Base-by-base conservation (phyloP, 345 rosid species). In the Lepidium sativum region DNA sequence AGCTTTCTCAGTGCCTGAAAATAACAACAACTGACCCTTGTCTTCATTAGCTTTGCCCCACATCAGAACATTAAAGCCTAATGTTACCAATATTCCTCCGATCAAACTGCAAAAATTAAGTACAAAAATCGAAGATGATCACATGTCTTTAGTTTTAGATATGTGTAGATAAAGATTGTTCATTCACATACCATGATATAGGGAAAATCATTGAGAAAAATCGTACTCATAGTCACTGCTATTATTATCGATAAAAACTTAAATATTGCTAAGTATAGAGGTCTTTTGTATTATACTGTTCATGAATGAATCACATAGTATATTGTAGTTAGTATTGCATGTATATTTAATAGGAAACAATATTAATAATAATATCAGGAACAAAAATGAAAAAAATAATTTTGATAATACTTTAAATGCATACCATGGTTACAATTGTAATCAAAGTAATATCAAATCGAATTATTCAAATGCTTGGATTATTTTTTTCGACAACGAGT, bases 1-100 rank as follows among this genome's bases (percentile, higher is more conserved):
- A 1, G 12, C 66, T 65, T 79, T 75, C 53, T 81, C 78, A 53
- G 79, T 73, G 29, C 78, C 57, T 14, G 56, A 14, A 17, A 84
- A 40, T 62, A 59, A 45, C 15, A 66, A 33, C 18, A 67, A 16
- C 8, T 76, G 83, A 15, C 23, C 60, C 57, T 75, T 63, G 40
- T 79, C 86, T 65, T 90, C 90, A 47, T 79, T 82, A 6, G 79
- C 65, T 77, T 90, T 87, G 25, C 97, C 95, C 95, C 97, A 90
- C 79, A 87, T 76, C 13, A 87, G 87, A 1, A 79, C 78, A 17
- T 87, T 85, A 66, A 90, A 90, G 34, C 97, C 95, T 1, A 82
- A 15, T 1, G 95, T 75, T 63, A 90, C 84, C 23, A 81, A 62
- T 0, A 76, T 59, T 45, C 89, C 92, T 51, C 95, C 96, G 2